Percentiles rank a stretch among this genome's conserved stretches.
phyloP scores from a whole-genome alignment of 2,329 filamentous ascomycete genomes.

The Cladophialophora bantiana region DNA sequence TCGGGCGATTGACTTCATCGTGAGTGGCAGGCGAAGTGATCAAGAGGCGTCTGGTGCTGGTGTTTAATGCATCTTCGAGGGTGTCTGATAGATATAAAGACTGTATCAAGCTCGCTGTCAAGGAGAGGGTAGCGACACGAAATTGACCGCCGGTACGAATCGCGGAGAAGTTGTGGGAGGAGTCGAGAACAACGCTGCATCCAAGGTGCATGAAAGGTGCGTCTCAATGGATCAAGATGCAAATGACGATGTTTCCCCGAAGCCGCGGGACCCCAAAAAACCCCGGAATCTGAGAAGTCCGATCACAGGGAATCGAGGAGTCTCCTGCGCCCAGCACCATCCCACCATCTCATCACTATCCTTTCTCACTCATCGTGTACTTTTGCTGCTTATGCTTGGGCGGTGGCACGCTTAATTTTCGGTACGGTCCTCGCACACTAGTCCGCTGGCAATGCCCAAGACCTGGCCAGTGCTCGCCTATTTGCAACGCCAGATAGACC shows the following conservation, averaged over 20 bases:
- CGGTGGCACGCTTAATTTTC: not conserved
- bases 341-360: not conserved
- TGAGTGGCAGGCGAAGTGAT: conserved; percentile 2
- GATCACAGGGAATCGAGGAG: not conserved
- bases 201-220: not conserved
- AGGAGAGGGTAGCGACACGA: conserved; percentile 5
- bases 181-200: not conserved
- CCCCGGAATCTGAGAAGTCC: conserved; percentile 18
- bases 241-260: conserved; percentile 18
- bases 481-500: not conserved
- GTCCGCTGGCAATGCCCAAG: not conserved
- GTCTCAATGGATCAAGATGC: not conserved
- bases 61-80: conserved; percentile 7
- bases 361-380: not conserved
- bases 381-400: not conserved
- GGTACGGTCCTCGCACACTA: not conserved
- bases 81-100: not conserved
- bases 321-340: not conserved
- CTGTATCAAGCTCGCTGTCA: too few species aligned
- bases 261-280: not conserved
- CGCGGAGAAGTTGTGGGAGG: conserved; percentile 25
- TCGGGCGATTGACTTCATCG: conserved; percentile 25
- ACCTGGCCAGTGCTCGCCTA: not conserved
- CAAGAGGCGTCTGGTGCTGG: not conserved
- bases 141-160: conserved; percentile 19